A percentile compares a stretch with the other conserved stretches of the same genome.
Evolutionary conservation across 352 stramenopile species (phyloP).

Genomic region (Phytophthora uliginosa): DNA sequence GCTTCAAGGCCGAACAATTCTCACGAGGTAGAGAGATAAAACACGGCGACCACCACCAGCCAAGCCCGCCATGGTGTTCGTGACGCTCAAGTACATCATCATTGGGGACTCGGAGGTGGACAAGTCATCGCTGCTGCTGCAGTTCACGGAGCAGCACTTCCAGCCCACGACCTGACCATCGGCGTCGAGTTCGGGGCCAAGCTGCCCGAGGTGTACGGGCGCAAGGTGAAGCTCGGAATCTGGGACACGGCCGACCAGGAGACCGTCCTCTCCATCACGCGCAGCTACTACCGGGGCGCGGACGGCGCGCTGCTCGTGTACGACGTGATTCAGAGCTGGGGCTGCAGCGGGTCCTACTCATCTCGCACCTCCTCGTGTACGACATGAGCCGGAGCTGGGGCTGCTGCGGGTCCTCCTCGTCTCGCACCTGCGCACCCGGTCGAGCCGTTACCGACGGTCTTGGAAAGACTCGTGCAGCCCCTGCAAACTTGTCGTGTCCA

Average conservation of each 20-base stretch:
- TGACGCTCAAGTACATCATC: conserved; percentile 93
- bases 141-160: conserved; percentile 94
- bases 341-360: too few species aligned
- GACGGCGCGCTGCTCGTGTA: conserved; percentile 92
- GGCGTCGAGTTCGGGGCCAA: conserved; percentile 94
- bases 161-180: conserved; percentile 93
- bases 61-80: conserved; percentile 78
- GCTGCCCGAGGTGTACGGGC: conserved; percentile 83
- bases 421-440: too few species aligned
- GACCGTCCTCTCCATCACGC: conserved; percentile 91
- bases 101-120: conserved; percentile 92
- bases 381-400: conserved; percentile 56
- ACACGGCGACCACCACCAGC: neutral
- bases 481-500: too few species aligned
- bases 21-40: neutral
- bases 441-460: too few species aligned
- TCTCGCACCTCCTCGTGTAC: conserved; percentile 77
- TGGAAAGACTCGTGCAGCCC: too few species aligned
- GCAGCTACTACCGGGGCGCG: conserved; percentile 90
- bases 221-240: conserved; percentile 93
- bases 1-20: conserved; percentile 5
- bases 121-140: conserved; percentile 92
- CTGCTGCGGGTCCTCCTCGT: too few species aligned
- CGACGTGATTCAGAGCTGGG: conserved; percentile 58
- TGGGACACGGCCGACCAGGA: conserved; percentile 94